A percentile compares a stretch with the other conserved stretches of the same genome.
Evolutionary conservation across 306 rosid species (phyloP).

Genomic region (Medicago arabica): DNA sequence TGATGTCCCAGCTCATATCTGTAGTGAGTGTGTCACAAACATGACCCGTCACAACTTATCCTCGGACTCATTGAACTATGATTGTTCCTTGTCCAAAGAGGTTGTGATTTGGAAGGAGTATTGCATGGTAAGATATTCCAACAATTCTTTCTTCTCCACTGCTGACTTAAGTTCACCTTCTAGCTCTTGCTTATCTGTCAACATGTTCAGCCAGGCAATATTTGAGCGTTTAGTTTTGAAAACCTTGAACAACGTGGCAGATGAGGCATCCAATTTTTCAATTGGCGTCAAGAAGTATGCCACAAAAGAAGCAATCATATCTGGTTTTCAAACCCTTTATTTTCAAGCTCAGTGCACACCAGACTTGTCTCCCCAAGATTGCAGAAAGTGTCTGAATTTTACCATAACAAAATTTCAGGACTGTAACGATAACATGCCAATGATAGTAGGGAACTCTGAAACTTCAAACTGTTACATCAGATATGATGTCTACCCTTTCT

Average conservation of each 20-base stretch:
- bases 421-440: too few species aligned
- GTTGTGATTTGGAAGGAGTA: background rate
- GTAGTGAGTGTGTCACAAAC: background rate
- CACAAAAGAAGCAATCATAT: background rate
- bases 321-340: background rate
- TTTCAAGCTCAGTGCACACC: slow-evolving; percentile 16
- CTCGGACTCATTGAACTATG: too few species aligned
- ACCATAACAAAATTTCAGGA: too few species aligned
- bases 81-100: background rate
- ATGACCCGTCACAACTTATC: background rate
- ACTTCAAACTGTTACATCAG: background rate
- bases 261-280: background rate
- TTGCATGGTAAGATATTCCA: background rate
- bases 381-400: background rate
- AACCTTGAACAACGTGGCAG: background rate
- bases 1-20: slow-evolving; percentile 4
- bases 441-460: too few species aligned
- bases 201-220: background rate
- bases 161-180: background rate
- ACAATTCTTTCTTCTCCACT: background rate
- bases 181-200: accelerated
- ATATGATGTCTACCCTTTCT: background rate
- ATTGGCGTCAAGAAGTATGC: slow-evolving; percentile 1
- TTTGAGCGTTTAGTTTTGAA: background rate
- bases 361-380: background rate